These are phyloP conservation scores for Talaromyces nanjingensis DNA, from an alignment of 495 filamentous ascomycete species.

Conservation along the genomic window DNA sequence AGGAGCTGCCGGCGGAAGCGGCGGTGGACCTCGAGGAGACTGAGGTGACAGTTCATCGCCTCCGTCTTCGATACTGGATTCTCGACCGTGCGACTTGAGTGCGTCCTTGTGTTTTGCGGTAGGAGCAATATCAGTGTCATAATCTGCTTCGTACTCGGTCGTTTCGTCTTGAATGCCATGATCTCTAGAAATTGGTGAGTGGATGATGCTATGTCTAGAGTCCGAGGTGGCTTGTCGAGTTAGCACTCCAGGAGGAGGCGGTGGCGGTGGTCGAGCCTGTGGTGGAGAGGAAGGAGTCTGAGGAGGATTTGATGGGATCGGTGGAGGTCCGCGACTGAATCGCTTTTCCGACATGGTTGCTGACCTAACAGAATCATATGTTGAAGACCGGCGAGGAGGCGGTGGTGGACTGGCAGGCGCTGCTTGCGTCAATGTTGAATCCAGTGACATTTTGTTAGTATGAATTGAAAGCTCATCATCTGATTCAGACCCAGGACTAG, in stretches of 20 bases:
- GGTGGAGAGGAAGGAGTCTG: constrained; percentile 40
- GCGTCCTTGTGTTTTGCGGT: constrained; percentile 87
- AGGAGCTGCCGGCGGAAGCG: constrained; percentile 47
- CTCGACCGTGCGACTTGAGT: constrained; percentile 71
- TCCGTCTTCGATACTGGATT: constrained; percentile 62
- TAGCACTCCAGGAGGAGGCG: constrained; percentile 59
- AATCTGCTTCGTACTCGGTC: constrained; percentile 96
- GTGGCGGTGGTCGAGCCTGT: constrained; percentile 66
- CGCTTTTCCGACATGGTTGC: constrained; percentile 39
- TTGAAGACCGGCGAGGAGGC: constrained; percentile 33
- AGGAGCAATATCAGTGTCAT: constrained; percentile 94
- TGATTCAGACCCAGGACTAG: constrained; percentile 76
- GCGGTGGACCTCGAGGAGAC: constrained; percentile 46
- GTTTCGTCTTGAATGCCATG: constrained; percentile 73
- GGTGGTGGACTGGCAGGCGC: constrained; percentile 37
- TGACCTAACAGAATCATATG: constrained; percentile 41
- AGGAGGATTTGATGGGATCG: constrained; percentile 41
- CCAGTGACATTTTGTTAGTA: constrained; percentile 41
- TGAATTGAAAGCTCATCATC: constrained; percentile 87
- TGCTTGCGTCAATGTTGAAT: constrained; percentile 20
- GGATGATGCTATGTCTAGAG: constrained; percentile 27
- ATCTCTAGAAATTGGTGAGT: constrained; percentile 34
- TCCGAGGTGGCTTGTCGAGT: constrained; percentile 59
- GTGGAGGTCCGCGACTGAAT: constrained; percentile 47
- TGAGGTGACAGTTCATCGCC: constrained; percentile 47